These are phyloP conservation scores for Pezicula rhizophila DNA, from an alignment of 2,329 filamentous ascomycete species.

Conservation along the genomic window DNA sequence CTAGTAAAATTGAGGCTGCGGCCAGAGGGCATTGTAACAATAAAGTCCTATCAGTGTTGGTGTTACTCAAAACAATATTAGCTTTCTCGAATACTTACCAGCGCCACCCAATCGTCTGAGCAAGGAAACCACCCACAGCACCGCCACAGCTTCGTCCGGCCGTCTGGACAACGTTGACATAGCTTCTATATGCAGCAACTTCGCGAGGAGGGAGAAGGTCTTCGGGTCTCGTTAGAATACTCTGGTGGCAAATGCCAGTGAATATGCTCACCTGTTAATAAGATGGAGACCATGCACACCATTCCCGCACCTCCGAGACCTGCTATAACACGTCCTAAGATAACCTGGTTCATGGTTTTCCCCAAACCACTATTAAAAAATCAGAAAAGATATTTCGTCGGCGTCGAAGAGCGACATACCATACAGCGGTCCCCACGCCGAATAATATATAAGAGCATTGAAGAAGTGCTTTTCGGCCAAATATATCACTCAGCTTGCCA, in stretches of 20 bases:
- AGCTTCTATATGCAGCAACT: slow-evolving; percentile 35
- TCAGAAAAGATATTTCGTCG: not conserved
- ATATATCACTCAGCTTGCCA: not conserved
- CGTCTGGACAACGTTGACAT: slow-evolving; percentile 46
- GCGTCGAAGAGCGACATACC: not conserved
- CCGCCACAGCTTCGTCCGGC: slow-evolving; percentile 46
- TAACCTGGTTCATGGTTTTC: not conserved
- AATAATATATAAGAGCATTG: not conserved
- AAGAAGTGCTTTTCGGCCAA: not conserved
- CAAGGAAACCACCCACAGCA: slow-evolving; percentile 45
- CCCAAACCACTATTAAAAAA: not conserved
- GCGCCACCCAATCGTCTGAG: slow-evolving; percentile 49
- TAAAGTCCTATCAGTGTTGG: slow-evolving; percentile 38
- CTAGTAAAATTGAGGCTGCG: slow-evolving; percentile 41
- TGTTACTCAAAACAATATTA: not conserved
- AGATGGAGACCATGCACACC: not conserved
- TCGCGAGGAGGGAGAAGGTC: not conserved
- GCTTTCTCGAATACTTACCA: slow-evolving; percentile 31
- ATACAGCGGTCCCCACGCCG: not conserved
- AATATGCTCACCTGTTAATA: not conserved
- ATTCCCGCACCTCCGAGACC: not conserved
- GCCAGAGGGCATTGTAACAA: slow-evolving; percentile 51
- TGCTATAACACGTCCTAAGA: not conserved
- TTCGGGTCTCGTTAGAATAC: not conserved
- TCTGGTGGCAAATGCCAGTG: not conserved